These are phyloP conservation scores for Carex arenaria DNA, from an alignment of 202 grass and related monocot species.

Conservation along the genomic window DNA sequence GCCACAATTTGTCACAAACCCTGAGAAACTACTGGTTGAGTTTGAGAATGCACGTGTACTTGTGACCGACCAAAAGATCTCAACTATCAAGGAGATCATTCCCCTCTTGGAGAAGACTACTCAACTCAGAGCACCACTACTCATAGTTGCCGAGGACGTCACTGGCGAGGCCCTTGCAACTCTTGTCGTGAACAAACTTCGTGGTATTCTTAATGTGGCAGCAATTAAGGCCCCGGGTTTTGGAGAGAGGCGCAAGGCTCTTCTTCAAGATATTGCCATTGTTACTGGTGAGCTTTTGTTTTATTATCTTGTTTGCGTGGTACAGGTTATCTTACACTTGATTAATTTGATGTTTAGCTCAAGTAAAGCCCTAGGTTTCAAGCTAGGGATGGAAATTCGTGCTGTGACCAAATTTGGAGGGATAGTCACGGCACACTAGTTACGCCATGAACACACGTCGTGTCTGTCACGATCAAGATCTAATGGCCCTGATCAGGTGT, in stretches of 20 bases:
- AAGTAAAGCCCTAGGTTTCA: background rate
- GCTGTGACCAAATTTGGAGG: too few relatives aligned
- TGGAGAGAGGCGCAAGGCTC: slow-evolving; percentile 84
- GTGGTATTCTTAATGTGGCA: slow-evolving; percentile 81
- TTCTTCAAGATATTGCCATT: slow-evolving; percentile 96
- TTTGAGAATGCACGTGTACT: slow-evolving; percentile 93
- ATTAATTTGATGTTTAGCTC: background rate
- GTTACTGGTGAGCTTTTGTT: slow-evolving; percentile 50
- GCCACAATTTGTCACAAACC: slow-evolving; percentile 88
- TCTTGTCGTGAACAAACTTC: slow-evolving; percentile 85
- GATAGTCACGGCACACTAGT: too few relatives aligned
- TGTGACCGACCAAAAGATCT: slow-evolving; percentile 96
- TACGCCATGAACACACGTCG: too few relatives aligned
- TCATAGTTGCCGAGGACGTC: slow-evolving; percentile 92
- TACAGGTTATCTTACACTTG: background rate
- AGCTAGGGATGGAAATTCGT: too few relatives aligned
- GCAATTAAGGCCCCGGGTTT: slow-evolving; percentile 98
- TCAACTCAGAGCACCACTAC: slow-evolving; percentile 77
- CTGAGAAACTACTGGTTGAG: slow-evolving; percentile 81
- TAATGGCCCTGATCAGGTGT: too few relatives aligned
- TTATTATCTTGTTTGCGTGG: background rate
- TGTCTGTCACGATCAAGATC: too few relatives aligned
- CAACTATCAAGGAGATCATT: slow-evolving; percentile 83
- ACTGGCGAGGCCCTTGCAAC: slow-evolving; percentile 88
- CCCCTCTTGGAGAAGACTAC: slow-evolving; percentile 89